These are phyloP conservation scores for Acorus calamus DNA, from an alignment of 106 monocot species.

Conservation along the genomic window DNA sequence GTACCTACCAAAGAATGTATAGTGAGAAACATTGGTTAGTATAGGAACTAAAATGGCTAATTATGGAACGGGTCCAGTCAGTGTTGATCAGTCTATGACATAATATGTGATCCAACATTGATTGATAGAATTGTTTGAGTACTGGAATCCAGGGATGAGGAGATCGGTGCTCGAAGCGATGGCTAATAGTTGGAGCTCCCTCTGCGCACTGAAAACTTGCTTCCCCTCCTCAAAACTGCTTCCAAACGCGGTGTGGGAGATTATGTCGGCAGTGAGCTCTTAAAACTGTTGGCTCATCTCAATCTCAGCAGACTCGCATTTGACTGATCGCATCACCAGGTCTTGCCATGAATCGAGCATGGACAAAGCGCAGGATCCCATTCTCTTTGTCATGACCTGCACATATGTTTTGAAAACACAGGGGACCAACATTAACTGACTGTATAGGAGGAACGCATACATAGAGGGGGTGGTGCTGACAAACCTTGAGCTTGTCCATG, in stretches of 20 bases:
- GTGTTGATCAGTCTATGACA: no score
- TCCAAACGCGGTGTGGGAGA: conserved; percentile 54
- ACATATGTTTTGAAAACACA: not conserved
- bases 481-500: conserved; percentile 60
- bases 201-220: conserved; percentile 43
- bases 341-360: conserved; percentile 10
- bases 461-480: not conserved
- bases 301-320: not conserved
- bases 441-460: no score
- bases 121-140: not conserved
- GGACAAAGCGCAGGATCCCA: conserved; percentile 3
- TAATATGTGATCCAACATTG: no score
- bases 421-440: not conserved
- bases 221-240: conserved; percentile 34
- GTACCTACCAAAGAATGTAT: conserved; percentile 10
- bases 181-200: conserved; percentile 17
- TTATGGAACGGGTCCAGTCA: no score
- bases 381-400: conserved; percentile 1
- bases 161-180: conserved; percentile 3
- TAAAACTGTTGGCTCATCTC: conserved; percentile 18
- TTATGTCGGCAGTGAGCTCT: conserved; percentile 51
- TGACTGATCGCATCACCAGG: not conserved
- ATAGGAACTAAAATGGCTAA: no score
- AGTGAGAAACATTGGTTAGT: no score
- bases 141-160: conserved; percentile 23